A percentile compares a stretch with the other conserved stretches of the same genome.
These are phyloP conservation scores for Priceomyces medius DNA, from an alignment of 805 yeast genomes.

Conservation along the genomic window DNA sequence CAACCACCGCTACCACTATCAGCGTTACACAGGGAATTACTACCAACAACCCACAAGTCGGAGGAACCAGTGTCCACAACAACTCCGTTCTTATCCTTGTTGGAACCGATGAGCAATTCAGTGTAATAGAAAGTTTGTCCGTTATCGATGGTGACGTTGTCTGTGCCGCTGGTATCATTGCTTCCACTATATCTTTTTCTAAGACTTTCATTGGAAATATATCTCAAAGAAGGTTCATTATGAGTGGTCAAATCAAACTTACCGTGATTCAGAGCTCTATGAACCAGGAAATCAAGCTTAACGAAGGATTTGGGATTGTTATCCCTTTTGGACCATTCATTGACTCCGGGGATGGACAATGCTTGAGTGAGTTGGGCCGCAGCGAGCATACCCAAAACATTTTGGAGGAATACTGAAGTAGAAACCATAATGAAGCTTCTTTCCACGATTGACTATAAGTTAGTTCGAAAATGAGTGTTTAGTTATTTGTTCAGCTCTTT, in stretches of 20 bases:
- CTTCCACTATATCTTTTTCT: neutral
- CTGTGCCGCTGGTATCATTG: neutral
- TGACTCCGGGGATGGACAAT: constrained; percentile 6
- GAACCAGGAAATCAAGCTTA: neutral
- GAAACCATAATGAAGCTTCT: constrained; percentile 10
- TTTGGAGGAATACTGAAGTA: constrained; percentile 3
- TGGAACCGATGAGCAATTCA: constrained; percentile 27
- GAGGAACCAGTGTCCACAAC: constrained; percentile 44
- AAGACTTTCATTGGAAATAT: neutral
- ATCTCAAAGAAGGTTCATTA: no score
- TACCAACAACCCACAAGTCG: constrained; percentile 35
- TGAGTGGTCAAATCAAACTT: constrained; percentile 6
- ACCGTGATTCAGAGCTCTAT: constrained; percentile 3
- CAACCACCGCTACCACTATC: constrained; percentile 41
- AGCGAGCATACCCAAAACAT: constrained; percentile 8
- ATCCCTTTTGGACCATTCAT: neutral
- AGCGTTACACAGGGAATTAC: constrained; percentile 8
- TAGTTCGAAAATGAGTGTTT: no score
- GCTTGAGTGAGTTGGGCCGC: constrained; percentile 9
- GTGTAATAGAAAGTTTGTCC: constrained; percentile 29
- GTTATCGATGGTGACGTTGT: neutral
- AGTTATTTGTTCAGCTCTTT: no score
- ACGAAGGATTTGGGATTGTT: neutral
- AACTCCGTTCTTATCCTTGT: constrained; percentile 25
- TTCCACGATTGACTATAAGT: no score